Conservation (phyloP, 129 eudicot species). For the Tagetes patula region DNA sequence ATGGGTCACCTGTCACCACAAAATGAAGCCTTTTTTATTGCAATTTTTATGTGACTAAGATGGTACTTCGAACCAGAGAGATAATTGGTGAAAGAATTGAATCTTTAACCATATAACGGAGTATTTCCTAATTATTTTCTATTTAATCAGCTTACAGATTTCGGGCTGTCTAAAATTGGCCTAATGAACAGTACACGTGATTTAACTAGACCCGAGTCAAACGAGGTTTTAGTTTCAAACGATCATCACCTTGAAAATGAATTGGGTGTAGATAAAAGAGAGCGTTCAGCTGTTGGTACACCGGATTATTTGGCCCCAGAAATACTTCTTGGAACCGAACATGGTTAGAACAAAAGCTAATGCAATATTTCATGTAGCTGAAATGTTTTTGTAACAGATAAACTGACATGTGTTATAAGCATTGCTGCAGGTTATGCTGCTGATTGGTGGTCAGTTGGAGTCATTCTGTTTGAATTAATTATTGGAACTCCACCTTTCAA, state of each 20-base stretch:
- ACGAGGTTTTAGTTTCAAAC: constrained; percentile 32
- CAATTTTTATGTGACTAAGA: neutral
- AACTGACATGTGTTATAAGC: constrained; percentile 30
- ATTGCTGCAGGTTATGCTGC: constrained; percentile 67
- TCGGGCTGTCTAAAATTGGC: constrained; percentile 86
- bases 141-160: constrained; percentile 81
- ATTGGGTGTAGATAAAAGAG: constrained; percentile 39
- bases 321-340: constrained; percentile 84
- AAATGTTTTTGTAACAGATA: neutral
- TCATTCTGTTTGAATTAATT: constrained; percentile 65
- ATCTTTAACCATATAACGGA: neutral
- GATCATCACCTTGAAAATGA: constrained; percentile 34
- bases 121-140: constrained; percentile 24
- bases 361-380: constrained; percentile 12
- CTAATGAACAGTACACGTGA: constrained; percentile 75
- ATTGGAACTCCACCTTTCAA: constrained; percentile 82
- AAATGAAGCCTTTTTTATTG: constrained; percentile 11
- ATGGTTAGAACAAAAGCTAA: constrained; percentile 52
- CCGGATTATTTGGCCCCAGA: constrained; percentile 96
- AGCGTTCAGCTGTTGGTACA: constrained; percentile 83
- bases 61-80: neutral
- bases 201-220: constrained; percentile 50
- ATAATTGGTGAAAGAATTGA: neutral
- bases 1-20: neutral
- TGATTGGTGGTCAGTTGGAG: constrained; percentile 95